Evolutionary conservation across 306 rosid genomes (phyloP).

Genomic region (Cucumis melo): DNA sequence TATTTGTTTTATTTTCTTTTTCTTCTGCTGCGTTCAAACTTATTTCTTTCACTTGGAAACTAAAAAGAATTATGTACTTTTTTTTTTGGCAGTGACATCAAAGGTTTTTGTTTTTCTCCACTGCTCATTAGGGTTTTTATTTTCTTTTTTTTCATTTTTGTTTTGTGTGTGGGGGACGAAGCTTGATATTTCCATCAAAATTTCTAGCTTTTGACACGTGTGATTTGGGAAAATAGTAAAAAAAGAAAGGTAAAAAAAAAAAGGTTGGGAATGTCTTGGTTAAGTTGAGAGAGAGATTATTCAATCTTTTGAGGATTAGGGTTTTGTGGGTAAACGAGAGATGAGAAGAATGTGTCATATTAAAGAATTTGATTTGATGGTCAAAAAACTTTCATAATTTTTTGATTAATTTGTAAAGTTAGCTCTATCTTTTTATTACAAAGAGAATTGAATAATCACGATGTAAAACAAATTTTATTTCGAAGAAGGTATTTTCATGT

Average conservation of each 20-base stretch:
- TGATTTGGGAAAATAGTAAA: too few species aligned
- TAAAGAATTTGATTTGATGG: too few species aligned
- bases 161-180: neutral
- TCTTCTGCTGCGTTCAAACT: neutral
- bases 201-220: neutral
- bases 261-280: too few species aligned
- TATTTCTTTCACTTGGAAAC: neutral
- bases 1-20: neutral
- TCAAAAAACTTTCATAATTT: too few species aligned
- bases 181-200: neutral
- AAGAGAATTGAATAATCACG: neutral
- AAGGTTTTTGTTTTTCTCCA: too few species aligned
- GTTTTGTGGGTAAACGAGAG: too few species aligned
- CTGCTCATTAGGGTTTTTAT: too few species aligned
- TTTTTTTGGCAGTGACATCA: neutral
- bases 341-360: too few species aligned
- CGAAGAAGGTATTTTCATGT: neutral
- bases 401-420: neutral
- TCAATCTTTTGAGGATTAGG: too few species aligned
- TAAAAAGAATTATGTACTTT: neutral
- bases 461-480: neutral
- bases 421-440: neutral
- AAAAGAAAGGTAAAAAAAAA: too few species aligned
- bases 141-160: neutral
- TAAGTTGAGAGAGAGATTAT: too few species aligned